Evolutionary conservation across 768 basidiomycete species (phyloP).

Genomic region (Leccinum obscurum): DNA sequence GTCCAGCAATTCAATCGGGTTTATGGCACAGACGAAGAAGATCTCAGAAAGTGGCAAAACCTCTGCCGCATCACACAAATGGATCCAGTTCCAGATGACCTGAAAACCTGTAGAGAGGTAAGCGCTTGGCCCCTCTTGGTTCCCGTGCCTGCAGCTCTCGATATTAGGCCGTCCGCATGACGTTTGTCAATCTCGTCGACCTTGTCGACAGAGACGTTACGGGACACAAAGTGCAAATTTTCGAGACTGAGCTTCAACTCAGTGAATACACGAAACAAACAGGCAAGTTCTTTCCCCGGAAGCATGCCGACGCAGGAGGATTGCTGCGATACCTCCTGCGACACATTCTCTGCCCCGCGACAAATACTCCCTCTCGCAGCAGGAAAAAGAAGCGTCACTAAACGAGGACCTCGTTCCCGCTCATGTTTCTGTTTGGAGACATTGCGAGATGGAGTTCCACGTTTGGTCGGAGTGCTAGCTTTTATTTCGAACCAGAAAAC

Average conservation of each 20-base stretch:
- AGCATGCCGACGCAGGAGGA: slow-evolving; percentile 18
- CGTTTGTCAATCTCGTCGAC: slow-evolving; percentile 19
- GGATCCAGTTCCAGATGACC: slow-evolving; percentile 5
- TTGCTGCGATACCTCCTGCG: slow-evolving; percentile 17
- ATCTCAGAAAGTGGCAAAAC: slow-evolving; percentile 12
- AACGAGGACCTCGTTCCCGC: slow-evolving; percentile 13
- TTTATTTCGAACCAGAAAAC: neutral
- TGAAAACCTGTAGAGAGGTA: slow-evolving; percentile 12
- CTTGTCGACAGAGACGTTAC: slow-evolving; percentile 17
- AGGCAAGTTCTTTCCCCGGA: slow-evolving; percentile 17
- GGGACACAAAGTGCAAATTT: neutral
- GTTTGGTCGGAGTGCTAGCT: neutral
- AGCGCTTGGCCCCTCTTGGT: neutral
- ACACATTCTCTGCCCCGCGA: slow-evolving; percentile 11
- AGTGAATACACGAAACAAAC: slow-evolving; percentile 7
- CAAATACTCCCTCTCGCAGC: neutral
- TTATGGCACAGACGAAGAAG: slow-evolving; percentile 11
- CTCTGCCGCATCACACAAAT: slow-evolving; percentile 9
- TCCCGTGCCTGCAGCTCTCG: neutral
- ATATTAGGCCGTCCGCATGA: slow-evolving; percentile 1
- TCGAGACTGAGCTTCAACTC: slow-evolving; percentile 11
- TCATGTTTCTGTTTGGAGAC: neutral
- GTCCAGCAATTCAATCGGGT: slow-evolving; percentile 10
- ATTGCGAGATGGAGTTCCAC: slow-evolving; percentile 3
- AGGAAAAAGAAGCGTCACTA: slow-evolving; percentile 10